Evolutionary conservation across 805 yeast genomes (phyloP).

Genomic region (Dipodascus geniculatus): DNA sequence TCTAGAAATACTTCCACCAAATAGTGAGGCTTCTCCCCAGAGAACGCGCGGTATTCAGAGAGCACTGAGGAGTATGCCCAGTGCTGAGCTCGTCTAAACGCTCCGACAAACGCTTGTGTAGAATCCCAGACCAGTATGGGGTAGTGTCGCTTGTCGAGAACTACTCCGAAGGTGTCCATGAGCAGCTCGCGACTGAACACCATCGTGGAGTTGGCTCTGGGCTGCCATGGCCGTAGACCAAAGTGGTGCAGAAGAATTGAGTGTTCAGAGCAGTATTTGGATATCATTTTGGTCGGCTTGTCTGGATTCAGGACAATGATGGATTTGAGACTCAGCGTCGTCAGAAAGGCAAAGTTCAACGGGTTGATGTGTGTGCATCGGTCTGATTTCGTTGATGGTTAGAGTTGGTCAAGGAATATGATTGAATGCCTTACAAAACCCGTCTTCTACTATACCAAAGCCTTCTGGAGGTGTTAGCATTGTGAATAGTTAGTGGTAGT

Average conservation of each 20-base stretch:
- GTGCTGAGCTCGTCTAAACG: slow-evolving; percentile 69
- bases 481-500: background rate
- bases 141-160: slow-evolving; percentile 50
- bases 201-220: slow-evolving; percentile 52
- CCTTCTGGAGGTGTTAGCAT: slow-evolving; percentile 92
- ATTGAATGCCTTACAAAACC: slow-evolving; percentile 35
- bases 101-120: slow-evolving; percentile 68
- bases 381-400: too few species aligned
- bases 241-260: slow-evolving; percentile 24
- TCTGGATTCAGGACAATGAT: slow-evolving; percentile 75
- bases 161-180: slow-evolving; percentile 49
- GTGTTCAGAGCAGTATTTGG: slow-evolving; percentile 44
- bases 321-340: slow-evolving; percentile 56
- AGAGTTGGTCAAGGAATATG: background rate
- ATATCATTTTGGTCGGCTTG: slow-evolving; percentile 62
- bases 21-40: slow-evolving; percentile 64
- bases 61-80: slow-evolving; percentile 82
- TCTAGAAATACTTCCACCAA: slow-evolving; percentile 77
- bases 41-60: slow-evolving; percentile 70
- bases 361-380: slow-evolving; percentile 72
- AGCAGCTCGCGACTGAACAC: slow-evolving; percentile 55
- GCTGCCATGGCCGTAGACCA: slow-evolving; percentile 28
- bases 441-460: slow-evolving; percentile 84
- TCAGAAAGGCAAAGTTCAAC: slow-evolving; percentile 65
- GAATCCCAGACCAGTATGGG: slow-evolving; percentile 70